Evolutionary conservation across 495 filamentous ascomycete genomes (phyloP).

Genomic region (Penicillium pancosmium): DNA sequence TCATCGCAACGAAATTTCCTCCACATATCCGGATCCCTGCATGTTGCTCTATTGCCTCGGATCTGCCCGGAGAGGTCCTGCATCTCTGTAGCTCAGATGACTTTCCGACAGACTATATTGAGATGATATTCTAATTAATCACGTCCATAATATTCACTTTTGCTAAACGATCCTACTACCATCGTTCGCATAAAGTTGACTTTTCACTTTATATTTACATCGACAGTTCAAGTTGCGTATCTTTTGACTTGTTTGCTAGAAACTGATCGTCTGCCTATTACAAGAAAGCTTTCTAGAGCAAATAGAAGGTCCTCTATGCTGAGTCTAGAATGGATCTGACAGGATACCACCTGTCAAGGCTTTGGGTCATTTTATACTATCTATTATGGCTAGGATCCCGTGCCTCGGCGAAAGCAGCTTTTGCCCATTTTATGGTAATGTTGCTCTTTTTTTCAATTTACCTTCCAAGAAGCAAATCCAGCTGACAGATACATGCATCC

Average conservation of each 20-base stretch:
- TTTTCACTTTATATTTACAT: neutral
- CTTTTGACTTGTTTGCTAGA: too few relatives aligned
- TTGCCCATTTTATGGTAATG: conserved; percentile 41
- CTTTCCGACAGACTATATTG: neutral
- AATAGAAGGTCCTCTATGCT: neutral
- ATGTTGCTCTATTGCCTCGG: neutral
- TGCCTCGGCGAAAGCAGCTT: conserved; percentile 30
- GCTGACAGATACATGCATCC: neutral
- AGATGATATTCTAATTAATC: too few relatives aligned
- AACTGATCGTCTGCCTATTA: neutral
- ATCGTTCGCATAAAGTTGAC: neutral
- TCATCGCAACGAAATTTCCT: neutral
- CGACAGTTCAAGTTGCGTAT: too few relatives aligned
- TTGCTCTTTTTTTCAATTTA: neutral
- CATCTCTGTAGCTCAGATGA: neutral
- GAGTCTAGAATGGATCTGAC: conserved; percentile 5
- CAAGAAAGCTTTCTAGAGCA: neutral
- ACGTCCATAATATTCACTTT: too few relatives aligned
- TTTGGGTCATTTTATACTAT: neutral
- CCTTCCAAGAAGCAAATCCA: neutral
- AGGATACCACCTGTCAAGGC: conserved; percentile 1
- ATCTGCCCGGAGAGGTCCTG: neutral
- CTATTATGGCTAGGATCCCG: neutral
- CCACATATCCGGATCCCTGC: conserved; percentile 1
- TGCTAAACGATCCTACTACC: neutral